These are phyloP conservation scores for Debaryomycetaceae sp. DNA, from an alignment of 1,139 yeast species.

Conservation along the genomic window DNA sequence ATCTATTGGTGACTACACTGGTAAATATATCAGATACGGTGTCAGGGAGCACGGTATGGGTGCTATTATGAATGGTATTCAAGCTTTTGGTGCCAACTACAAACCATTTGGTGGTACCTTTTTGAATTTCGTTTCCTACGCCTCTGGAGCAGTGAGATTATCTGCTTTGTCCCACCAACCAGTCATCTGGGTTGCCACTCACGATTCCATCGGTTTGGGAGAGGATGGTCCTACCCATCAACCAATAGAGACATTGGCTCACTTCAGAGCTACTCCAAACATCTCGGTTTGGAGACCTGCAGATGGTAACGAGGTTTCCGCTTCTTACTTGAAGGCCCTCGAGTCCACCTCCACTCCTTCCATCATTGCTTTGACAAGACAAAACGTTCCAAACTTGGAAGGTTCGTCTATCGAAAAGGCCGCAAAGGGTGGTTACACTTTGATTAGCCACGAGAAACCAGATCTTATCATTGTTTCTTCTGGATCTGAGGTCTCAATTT, in stretches of 20 bases:
- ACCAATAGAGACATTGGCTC: slow-evolving; percentile 98
- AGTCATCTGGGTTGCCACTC: slow-evolving; percentile 35
- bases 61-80: slow-evolving; percentile 96
- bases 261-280: slow-evolving; percentile 96
- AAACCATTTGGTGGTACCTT: slow-evolving; percentile 97
- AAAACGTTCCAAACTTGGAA: slow-evolving; percentile 94
- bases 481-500: slow-evolving; percentile 91
- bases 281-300: slow-evolving; percentile 98
- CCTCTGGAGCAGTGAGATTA: slow-evolving; percentile 97
- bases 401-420: slow-evolving; percentile 94
- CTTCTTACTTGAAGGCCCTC: slow-evolving; percentile 85
- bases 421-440: slow-evolving; percentile 89
- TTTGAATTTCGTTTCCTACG: slow-evolving; percentile 97
- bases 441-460: slow-evolving; percentile 58
- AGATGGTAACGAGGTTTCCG: slow-evolving; percentile 98
- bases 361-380: slow-evolving; percentile 91
- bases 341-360: slow-evolving; percentile 76
- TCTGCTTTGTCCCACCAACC: slow-evolving; percentile 26
- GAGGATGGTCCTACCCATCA: slow-evolving; percentile 70
- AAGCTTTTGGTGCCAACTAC: slow-evolving; percentile 92
- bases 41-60: slow-evolving; percentile 99
- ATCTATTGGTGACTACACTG: slow-evolving; percentile 80
- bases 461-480: slow-evolving; percentile 83
- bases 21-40: slow-evolving; percentile 97
- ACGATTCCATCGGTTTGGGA: slow-evolving; percentile 36